phyloP scores from a whole-genome alignment of 2,329 filamentous ascomycete genomes.

The Aspergillus brunneoviolaceus region DNA sequence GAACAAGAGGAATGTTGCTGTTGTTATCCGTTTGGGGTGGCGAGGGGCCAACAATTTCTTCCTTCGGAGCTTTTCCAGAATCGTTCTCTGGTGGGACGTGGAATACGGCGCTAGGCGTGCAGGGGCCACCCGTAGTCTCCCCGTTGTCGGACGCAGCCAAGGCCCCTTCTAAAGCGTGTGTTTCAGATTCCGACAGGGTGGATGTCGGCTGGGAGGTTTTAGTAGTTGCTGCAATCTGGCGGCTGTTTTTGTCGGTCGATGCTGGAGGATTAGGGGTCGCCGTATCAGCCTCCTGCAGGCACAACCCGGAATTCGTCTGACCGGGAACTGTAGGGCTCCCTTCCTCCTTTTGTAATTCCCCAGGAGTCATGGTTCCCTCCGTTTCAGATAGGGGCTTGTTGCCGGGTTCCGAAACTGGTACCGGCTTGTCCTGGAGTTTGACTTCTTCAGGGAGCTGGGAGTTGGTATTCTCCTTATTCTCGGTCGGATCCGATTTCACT shows the following conservation, averaged over 20 bases:
- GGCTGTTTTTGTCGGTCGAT: neutral
- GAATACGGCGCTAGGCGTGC: slow-evolving; percentile 31
- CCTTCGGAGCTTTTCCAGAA: slow-evolving; percentile 24
- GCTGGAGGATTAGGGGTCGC: slow-evolving; percentile 18
- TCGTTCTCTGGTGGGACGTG: slow-evolving; percentile 30
- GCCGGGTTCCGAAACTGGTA: slow-evolving; percentile 13
- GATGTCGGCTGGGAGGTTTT: slow-evolving; percentile 19
- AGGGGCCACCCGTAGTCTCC: slow-evolving; percentile 29
- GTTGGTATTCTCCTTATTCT: slow-evolving; percentile 31
- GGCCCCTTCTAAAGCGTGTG: slow-evolving; percentile 22
- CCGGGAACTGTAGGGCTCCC: slow-evolving; percentile 2
- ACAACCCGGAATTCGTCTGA: slow-evolving; percentile 6
- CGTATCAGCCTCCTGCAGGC: slow-evolving; percentile 16
- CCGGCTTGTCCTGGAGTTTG: slow-evolving; percentile 13
- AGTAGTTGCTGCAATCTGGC: slow-evolving; percentile 5
- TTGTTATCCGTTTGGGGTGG: slow-evolving; percentile 21
- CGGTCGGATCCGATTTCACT: slow-evolving; percentile 10
- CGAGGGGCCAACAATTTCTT: slow-evolving; percentile 23
- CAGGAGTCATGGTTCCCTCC: slow-evolving; percentile 5
- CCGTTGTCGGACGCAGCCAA: slow-evolving; percentile 24
- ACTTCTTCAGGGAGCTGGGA: slow-evolving; percentile 20
- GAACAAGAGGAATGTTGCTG: slow-evolving; percentile 15
- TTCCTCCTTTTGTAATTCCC: slow-evolving; percentile 2
- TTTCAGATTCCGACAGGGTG: slow-evolving; percentile 26
- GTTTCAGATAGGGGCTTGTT: slow-evolving; percentile 17